phyloP scores from a whole-genome alignment of 768 basidiomycete genomes.

The Lentinula aciculospora region DNA sequence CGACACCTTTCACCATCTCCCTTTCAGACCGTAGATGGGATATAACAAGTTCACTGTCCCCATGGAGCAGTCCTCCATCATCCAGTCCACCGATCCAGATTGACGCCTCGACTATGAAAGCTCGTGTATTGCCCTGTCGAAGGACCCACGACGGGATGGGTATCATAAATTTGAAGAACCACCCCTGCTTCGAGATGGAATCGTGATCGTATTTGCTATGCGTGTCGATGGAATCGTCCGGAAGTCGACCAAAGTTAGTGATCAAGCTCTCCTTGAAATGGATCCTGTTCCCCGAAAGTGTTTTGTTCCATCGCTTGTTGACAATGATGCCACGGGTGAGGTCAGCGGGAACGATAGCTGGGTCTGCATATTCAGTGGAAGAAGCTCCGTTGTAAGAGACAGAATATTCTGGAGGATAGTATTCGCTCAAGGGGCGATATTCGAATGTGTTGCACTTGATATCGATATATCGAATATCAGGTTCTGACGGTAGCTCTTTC shows the following conservation, averaged over 20 bases:
- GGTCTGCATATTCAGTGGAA: constrained; percentile 4
- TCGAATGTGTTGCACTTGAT: constrained; percentile 7
- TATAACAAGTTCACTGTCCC: constrained; percentile 3
- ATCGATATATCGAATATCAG: constrained; percentile 7
- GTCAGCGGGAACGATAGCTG: constrained; percentile 1
- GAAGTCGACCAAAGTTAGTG: neutral
- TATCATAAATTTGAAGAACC: constrained; percentile 8
- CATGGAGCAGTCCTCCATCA: constrained; percentile 1
- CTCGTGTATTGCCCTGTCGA: constrained; percentile 4
- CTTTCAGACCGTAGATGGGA: constrained; percentile 5
- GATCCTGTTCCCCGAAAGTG: neutral
- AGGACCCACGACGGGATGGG: constrained; percentile 7
- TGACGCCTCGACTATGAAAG: constrained; percentile 1
- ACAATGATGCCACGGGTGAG: constrained; percentile 7
- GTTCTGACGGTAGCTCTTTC: constrained; percentile 4
- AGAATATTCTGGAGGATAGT: constrained; percentile 4
- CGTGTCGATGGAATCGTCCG: constrained; percentile 5
- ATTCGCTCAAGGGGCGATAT: constrained; percentile 2
- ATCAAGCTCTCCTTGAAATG: constrained; percentile 4
- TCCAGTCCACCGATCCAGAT: constrained; percentile 3
- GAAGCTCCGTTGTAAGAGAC: constrained; percentile 5
- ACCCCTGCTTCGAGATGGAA: neutral
- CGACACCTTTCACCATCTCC: constrained; percentile 6
- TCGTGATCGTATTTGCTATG: neutral
- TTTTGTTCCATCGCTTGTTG: constrained; percentile 8